Evolutionary conservation across 768 basidiomycete genomes (phyloP).

Genomic region (Mycena indigotica): DNA sequence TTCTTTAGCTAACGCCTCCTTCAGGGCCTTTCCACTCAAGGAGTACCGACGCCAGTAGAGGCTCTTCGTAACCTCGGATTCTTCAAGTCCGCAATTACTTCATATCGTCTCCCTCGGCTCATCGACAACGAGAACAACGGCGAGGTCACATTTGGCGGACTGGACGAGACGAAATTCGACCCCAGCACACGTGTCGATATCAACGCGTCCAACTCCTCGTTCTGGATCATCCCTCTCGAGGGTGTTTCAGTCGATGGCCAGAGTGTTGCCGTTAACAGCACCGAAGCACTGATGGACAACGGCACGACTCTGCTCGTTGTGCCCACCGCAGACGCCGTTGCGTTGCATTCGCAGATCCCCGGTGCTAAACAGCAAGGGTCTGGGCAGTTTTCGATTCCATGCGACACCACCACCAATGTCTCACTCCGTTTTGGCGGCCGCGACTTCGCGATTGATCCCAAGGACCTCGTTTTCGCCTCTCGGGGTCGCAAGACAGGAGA

Average conservation of each 20-base stretch:
- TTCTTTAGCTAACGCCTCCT: not conserved
- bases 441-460: constrained; percentile 13
- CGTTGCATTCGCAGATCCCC: constrained; percentile 19
- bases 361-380: constrained; percentile 8
- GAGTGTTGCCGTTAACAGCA: not conserved
- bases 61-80: constrained; percentile 49
- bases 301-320: constrained; percentile 17
- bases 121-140: constrained; percentile 57
- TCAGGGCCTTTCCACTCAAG: constrained; percentile 55
- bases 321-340: constrained; percentile 3
- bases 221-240: constrained; percentile 52
- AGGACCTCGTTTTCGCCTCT: constrained; percentile 16
- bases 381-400: constrained; percentile 16
- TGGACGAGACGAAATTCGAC: constrained; percentile 72
- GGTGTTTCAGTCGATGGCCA: constrained; percentile 13
- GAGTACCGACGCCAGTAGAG: constrained; percentile 58
- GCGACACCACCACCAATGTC: constrained; percentile 25
- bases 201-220: constrained; percentile 65
- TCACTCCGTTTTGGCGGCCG: constrained; percentile 16
- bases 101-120: constrained; percentile 68
- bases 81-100: constrained; percentile 58
- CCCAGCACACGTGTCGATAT: constrained; percentile 57
- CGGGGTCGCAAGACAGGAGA: constrained; percentile 9
- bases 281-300: constrained; percentile 18
- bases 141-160: constrained; percentile 76